Conservation (phyloP, 2,329 filamentous ascomycete genomes). For the Hymenoscyphus salicellus region DNA sequence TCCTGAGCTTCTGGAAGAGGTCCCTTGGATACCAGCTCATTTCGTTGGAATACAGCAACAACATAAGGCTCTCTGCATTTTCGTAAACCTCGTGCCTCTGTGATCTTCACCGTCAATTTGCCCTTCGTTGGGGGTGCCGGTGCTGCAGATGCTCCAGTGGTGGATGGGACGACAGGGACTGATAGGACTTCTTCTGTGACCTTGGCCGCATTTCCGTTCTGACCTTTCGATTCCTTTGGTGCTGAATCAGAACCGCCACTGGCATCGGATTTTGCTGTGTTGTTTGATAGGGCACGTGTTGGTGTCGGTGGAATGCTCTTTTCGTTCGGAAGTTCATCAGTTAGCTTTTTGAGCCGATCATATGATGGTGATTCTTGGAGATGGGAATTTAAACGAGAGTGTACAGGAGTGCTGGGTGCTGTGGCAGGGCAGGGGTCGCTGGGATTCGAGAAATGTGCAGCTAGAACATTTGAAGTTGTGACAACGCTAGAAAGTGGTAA, state of each 20-base stretch:
- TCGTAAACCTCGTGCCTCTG: conserved; percentile 77
- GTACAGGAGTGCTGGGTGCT: conserved; percentile 51
- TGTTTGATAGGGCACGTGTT: conserved; percentile 70
- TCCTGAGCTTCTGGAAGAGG: conserved; percentile 60
- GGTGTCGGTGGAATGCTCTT: conserved; percentile 94
- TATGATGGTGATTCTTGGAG: conserved; percentile 58
- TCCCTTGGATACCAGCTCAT: conserved; percentile 89
- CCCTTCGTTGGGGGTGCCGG: conserved; percentile 74
- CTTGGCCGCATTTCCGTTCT: conserved; percentile 40
- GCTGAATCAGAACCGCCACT: conserved; percentile 34
- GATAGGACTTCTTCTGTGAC: conserved; percentile 33
- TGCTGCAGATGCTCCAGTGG: conserved; percentile 44
- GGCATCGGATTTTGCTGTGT: conserved; percentile 49
- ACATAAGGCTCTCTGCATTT: conserved; percentile 89
- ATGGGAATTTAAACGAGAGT: conserved; percentile 46
- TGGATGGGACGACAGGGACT: conserved; percentile 28
- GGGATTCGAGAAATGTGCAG: conserved; percentile 68
- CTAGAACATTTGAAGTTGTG: conserved; percentile 61
- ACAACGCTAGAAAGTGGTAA: conserved; percentile 63
- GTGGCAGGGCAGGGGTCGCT: conserved; percentile 52
- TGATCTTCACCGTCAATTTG: conserved; percentile 84
- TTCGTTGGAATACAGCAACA: conserved; percentile 93
- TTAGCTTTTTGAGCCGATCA: conserved; percentile 81
- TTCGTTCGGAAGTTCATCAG: conserved; percentile 64
- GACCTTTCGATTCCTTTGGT: conserved; percentile 24